Percentiles rank a stretch among this genome's conserved stretches.
phyloP scores from a whole-genome alignment of 306 rosid species.

The Pueraria montana region DNA sequence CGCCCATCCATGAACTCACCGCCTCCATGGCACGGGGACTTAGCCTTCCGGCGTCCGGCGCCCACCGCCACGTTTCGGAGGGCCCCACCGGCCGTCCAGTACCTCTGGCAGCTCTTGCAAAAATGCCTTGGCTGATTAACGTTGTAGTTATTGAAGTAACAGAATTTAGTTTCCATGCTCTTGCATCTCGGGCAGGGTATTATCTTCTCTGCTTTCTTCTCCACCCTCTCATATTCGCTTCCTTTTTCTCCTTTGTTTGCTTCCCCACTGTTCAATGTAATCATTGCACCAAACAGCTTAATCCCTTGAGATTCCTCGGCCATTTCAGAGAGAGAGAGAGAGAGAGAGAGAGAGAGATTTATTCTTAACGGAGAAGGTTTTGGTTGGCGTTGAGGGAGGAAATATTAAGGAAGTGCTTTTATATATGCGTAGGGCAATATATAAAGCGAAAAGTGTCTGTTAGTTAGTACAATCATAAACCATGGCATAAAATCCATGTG shows the following conservation, averaged over 20 bases:
- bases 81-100: slow-evolving; percentile 97
- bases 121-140: slow-evolving; percentile 95
- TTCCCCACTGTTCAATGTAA: slow-evolving; percentile 56
- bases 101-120: slow-evolving; percentile 90
- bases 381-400: slow-evolving; percentile 37
- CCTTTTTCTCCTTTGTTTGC: slow-evolving; percentile 45
- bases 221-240: slow-evolving; percentile 35
- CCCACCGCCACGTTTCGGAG: slow-evolving; percentile 89
- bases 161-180: slow-evolving; percentile 95
- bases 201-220: slow-evolving; percentile 77
- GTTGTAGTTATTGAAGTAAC: slow-evolving; percentile 93
- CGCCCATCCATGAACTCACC: slow-evolving; percentile 32
- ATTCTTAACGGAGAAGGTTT: slow-evolving; percentile 43
- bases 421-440: not conserved
- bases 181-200: slow-evolving; percentile 92
- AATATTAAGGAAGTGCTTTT: slow-evolving; percentile 34
- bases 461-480: slow-evolving; percentile 45
- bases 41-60: slow-evolving; percentile 80
- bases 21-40: slow-evolving; percentile 57
- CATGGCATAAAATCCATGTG: slow-evolving; percentile 39
- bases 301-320: slow-evolving; percentile 67
- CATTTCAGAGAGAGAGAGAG: slow-evolving; percentile 50
- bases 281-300: slow-evolving; percentile 85
- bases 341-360: slow-evolving; percentile 5
- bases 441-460: slow-evolving; percentile 49